Evolutionary conservation across 2,329 filamentous ascomycete genomes (phyloP), one percentile per base, ranked within the genome.

Genomic region (Coniochaeta sp.): DNA sequence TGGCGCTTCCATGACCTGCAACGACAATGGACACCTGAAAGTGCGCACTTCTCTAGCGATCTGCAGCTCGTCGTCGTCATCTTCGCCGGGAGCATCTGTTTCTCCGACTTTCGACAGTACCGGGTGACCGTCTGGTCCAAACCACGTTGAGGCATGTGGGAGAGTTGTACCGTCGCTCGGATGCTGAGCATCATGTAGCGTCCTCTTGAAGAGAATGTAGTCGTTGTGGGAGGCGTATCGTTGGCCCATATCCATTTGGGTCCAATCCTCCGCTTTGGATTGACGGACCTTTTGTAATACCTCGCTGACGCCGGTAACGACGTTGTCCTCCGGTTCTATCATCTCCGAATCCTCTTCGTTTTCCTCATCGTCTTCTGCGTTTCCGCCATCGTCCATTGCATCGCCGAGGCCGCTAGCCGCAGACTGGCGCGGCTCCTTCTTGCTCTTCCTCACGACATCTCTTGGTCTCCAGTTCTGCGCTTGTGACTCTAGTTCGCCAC

Each of bases 11-110:
- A 91, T 86, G 52, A 81, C 76, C 58, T 77, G 77, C 64, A 91
- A 76, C 0, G 88, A 89, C 22, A 93, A 71, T 0, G 89, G 88
- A 67, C 89, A 93, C 66, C 84, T 87, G 34, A 88, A 82, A 70
- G 84, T 88, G 58, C 86, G 79, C 5, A 80, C 82, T 63, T 86
- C 85, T 57, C 83, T 79, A 31, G 83, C 81, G 33, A 93, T 81
- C 1, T 87, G 81, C 26, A 93, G 77, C 47, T 93, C 89, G 59
- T 89, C 87, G 17, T 81, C 80, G 6, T 83, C 84, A 1, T 81
- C 79, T 2, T 73, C 77, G 3, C 66, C 73, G 1, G 64, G 66
- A 34, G 43, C 65, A 56, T 56, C 33, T 34, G 31, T n/a, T 17
- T 57, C 54, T 26, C 56, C 56, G 19, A 44, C 19, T 31, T 40